Conservation (phyloP, 371 early-diverging fungal genomes). For the Nematocida sp. region DNA sequence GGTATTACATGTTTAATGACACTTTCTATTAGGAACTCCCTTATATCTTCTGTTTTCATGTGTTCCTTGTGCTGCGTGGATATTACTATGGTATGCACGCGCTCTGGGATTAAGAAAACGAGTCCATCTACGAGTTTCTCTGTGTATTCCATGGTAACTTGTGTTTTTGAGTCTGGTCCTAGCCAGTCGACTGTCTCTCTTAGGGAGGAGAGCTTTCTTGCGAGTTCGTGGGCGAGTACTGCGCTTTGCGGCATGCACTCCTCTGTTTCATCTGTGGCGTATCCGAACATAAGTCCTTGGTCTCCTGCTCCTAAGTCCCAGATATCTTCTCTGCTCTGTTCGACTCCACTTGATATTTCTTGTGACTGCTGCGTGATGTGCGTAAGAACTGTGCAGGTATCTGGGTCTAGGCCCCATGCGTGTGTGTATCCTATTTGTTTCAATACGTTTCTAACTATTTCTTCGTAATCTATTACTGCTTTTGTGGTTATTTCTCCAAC, state of each 20-base stretch:
- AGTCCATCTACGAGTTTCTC: slow-evolving; percentile 70
- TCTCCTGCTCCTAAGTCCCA: slow-evolving; percentile 53
- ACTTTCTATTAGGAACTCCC: slow-evolving; percentile 80
- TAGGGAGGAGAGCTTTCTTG: slow-evolving; percentile 81
- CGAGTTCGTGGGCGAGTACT: slow-evolving; percentile 87
- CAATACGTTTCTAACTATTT: slow-evolving; percentile 88
- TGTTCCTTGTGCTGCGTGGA: slow-evolving; percentile 91
- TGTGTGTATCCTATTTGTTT: slow-evolving; percentile 94
- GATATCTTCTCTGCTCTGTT: slow-evolving; percentile 71
- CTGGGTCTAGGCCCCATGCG: slow-evolving; percentile 76
- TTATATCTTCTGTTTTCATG: slow-evolving; percentile 75
- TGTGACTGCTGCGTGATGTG: slow-evolving; percentile 96
- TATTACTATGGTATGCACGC: slow-evolving; percentile 92
- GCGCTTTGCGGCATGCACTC: slow-evolving; percentile 95
- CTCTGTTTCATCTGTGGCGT: slow-evolving; percentile 94
- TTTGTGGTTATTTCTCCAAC: slow-evolving; percentile 97
- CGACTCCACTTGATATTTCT: slow-evolving; percentile 95
- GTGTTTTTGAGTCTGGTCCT: slow-evolving; percentile 96
- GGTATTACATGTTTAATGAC: slow-evolving; percentile 87
- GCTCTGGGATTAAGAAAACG: slow-evolving; percentile 81
- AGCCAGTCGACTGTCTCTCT: slow-evolving; percentile 86
- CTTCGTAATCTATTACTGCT: slow-evolving; percentile 88
- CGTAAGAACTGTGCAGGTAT: slow-evolving; percentile 93
- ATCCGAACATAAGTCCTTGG: slow-evolving; percentile 84
- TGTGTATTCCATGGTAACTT: slow-evolving; percentile 96